These are phyloP conservation scores for Filobasidium wieringae DNA, from an alignment of 768 basidiomycete species.

Conservation along the genomic window DNA sequence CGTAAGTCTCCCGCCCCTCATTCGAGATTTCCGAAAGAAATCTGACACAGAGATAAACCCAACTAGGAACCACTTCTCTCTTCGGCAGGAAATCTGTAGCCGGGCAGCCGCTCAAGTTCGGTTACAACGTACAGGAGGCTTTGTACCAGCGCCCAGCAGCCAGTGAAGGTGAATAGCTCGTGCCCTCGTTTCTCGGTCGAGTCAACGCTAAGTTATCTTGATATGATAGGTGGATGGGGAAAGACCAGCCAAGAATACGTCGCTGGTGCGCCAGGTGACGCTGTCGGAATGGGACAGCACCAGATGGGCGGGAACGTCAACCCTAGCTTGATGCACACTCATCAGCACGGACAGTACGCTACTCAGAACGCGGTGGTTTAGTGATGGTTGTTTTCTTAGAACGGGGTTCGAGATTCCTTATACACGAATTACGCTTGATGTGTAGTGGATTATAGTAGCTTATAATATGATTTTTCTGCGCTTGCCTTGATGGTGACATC, in stretches of 20 bases:
- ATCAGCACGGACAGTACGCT: too few relatives aligned
- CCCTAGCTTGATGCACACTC: too few relatives aligned
- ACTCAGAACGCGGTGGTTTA: too few relatives aligned
- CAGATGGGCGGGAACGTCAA: too few relatives aligned
- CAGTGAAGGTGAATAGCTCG: constrained; percentile 20
- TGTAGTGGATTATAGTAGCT: too few relatives aligned
- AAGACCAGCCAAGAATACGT: neutral
- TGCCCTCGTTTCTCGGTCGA: too few relatives aligned
- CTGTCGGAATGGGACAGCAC: neutral
- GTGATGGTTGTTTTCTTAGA: too few relatives aligned
- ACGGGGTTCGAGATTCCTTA: too few relatives aligned
- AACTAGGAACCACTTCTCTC: constrained; percentile 20
- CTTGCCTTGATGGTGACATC: too few relatives aligned
- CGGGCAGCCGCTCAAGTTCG: constrained; percentile 12
- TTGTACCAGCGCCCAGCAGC: constrained; percentile 23
- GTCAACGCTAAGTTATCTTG: neutral
- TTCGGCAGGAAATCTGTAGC: constrained; percentile 23
- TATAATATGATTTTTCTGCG: too few relatives aligned
- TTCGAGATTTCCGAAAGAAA: neutral
- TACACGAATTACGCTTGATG: too few relatives aligned
- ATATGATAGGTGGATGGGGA: constrained; percentile 3
- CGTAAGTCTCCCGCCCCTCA: constrained; percentile 23
- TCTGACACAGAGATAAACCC: too few relatives aligned
- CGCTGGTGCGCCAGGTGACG: constrained; percentile 7
- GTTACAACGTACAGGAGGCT: constrained; percentile 21